Percentiles rank a stretch among this genome's conserved stretches.
These are phyloP conservation scores for Vigna unguiculata DNA, from an alignment of 306 rosid species.

Conservation along the genomic window DNA sequence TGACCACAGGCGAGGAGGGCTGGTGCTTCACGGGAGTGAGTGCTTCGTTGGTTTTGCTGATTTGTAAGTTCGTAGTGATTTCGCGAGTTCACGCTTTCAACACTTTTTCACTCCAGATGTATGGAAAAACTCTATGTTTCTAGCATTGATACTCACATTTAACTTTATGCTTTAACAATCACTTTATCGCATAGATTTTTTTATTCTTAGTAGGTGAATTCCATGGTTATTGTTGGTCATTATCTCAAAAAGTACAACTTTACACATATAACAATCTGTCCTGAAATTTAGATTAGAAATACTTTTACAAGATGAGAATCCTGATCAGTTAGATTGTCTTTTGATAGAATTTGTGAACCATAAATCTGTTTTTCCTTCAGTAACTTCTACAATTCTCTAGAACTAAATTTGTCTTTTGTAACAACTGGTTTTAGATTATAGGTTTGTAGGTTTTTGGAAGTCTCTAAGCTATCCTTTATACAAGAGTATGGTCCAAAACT, in stretches of 20 bases:
- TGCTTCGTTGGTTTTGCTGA: too few relatives aligned
- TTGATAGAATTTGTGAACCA: too few relatives aligned
- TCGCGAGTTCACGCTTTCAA: too few relatives aligned
- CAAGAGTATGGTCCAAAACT: conserved; percentile 96
- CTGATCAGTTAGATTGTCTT: too few relatives aligned
- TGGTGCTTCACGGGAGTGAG: too few relatives aligned
- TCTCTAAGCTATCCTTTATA: conserved; percentile 86
- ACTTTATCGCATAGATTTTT: conserved; percentile 3
- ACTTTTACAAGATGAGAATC: too few relatives aligned
- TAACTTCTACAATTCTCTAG: background rate
- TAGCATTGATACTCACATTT: background rate
- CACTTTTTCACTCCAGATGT: too few relatives aligned
- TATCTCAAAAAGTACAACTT: too few relatives aligned
- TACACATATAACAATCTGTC: too few relatives aligned
- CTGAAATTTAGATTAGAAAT: too few relatives aligned
- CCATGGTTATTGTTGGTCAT: background rate
- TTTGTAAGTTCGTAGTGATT: too few relatives aligned
- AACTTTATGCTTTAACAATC: background rate
- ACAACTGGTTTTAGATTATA: conserved; percentile 44
- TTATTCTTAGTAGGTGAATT: conserved; percentile 21
- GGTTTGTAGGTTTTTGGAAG: conserved; percentile 99
- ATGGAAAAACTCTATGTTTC: background rate
- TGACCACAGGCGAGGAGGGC: too few relatives aligned
- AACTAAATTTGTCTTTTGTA: conserved; percentile 29
- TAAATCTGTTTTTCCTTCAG: conserved; percentile 14